phyloP scores from a whole-genome alignment of 1,284 basidiomycete genomes.

The Moniliophthora roreri region DNA sequence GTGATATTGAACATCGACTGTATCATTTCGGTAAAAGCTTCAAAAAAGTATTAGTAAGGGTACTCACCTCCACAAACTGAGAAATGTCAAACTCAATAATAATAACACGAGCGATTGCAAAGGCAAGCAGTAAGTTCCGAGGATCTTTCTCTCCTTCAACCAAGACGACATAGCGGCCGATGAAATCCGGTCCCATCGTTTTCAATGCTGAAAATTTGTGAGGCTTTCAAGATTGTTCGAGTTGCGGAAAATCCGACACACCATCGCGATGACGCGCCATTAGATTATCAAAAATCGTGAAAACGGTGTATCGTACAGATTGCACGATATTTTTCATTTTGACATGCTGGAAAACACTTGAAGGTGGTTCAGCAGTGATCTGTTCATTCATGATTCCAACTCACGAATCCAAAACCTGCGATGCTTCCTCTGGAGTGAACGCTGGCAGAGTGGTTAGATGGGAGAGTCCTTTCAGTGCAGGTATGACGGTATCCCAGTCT shows the following conservation, averaged over 20 bases:
- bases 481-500: conserved; percentile 79
- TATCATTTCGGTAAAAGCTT: not conserved
- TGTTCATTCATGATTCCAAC: conserved; percentile 23
- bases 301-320: conserved; percentile 80
- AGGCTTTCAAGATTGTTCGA: not conserved
- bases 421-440: conserved; percentile 73
- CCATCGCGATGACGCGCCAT: conserved; percentile 74
- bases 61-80: conserved; percentile 71
- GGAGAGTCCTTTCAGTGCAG: conserved; percentile 73
- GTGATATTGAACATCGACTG: conserved; percentile 93
- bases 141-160: conserved; percentile 98
- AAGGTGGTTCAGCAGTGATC: conserved; percentile 2
- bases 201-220: conserved; percentile 55
- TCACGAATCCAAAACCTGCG: conserved; percentile 69
- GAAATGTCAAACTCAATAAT: conserved; percentile 86
- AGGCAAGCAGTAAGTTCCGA: conserved; percentile 88
- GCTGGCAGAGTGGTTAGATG: conserved; percentile 65
- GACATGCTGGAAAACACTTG: conserved; percentile 76
- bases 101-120: conserved; percentile 84
- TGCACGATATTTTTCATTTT: conserved; percentile 84
- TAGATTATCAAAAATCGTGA: conserved; percentile 80
- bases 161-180: conserved; percentile 76
- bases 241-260: conserved; percentile 28
- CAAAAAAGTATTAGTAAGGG: not conserved
- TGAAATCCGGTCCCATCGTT: conserved; percentile 69